Conservation (phyloP, 2,329 filamentous ascomycete genomes). For the Bimuria novae-zelandiae region DNA sequence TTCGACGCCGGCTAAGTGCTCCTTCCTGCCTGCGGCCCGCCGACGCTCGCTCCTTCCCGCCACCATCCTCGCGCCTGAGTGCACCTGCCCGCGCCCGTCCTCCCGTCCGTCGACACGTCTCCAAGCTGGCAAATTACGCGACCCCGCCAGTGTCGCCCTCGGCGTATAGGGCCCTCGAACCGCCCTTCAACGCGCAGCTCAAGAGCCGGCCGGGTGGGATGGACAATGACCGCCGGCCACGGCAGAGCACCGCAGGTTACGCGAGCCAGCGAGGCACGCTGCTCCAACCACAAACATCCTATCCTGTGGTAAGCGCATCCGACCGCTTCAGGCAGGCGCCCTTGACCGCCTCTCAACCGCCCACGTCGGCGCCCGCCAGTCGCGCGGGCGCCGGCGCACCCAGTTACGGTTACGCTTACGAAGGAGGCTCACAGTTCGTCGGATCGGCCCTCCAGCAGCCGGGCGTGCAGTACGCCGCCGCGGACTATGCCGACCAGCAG, state of each 20-base stretch:
- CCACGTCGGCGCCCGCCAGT: conserved; percentile 49
- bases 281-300: conserved; percentile 50
- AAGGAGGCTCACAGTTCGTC: conserved; percentile 59
- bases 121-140: conserved; percentile 69
- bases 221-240: conserved; percentile 75
- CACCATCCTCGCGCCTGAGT: conserved; percentile 19
- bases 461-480: conserved; percentile 63
- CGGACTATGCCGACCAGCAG: conserved; percentile 64
- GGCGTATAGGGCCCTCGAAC: conserved; percentile 64
- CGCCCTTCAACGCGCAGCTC: conserved; percentile 60
- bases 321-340: conserved; percentile 56
- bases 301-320: conserved; percentile 51
- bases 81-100: conserved; percentile 6
- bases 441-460: conserved; percentile 57
- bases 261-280: conserved; percentile 55
- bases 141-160: conserved; percentile 67
- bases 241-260: conserved; percentile 73
- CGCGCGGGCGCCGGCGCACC: conserved; percentile 38
- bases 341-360: conserved; percentile 48
- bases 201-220: conserved; percentile 66
- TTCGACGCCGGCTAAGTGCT: conserved; percentile 7
- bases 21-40: not conserved
- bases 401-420: conserved; percentile 57
- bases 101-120: conserved; percentile 36
- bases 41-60: not conserved